These are phyloP conservation scores for Arachis monticola DNA, from an alignment of 331 rosid species.

Conservation along the genomic window DNA sequence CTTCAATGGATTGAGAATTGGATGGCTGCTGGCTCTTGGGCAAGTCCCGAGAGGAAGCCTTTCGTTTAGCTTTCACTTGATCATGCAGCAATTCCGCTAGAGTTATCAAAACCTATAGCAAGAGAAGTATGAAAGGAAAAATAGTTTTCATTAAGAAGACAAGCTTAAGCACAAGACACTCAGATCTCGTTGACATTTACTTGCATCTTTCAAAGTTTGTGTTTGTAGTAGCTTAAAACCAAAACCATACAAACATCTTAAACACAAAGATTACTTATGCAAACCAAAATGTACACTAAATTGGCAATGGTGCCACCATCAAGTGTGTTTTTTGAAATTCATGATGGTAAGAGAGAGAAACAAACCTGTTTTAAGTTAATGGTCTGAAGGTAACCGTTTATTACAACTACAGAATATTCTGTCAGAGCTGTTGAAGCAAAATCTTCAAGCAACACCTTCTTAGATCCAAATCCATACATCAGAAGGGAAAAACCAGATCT, in stretches of 20 bases:
- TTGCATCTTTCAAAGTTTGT: not conserved
- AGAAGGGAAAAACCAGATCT: slow-evolving; percentile 83
- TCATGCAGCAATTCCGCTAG: slow-evolving; percentile 77
- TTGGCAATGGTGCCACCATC: not conserved
- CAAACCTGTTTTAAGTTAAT: slow-evolving; percentile 83
- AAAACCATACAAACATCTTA: not conserved
- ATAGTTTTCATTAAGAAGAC: not conserved
- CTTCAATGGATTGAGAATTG: slow-evolving; percentile 76
- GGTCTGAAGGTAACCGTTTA: slow-evolving; percentile 90
- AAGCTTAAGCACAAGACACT: slow-evolving; percentile 15
- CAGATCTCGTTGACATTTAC: slow-evolving; percentile 14
- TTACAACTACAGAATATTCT: slow-evolving; percentile 74
- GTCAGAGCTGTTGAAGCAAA: slow-evolving; percentile 73
- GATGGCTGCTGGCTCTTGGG: slow-evolving; percentile 62
- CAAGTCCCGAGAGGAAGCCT: slow-evolving; percentile 44
- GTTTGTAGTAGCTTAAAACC: not conserved
- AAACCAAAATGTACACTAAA: not conserved
- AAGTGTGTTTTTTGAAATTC: not conserved
- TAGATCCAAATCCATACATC: slow-evolving; percentile 98
- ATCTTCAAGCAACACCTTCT: slow-evolving; percentile 85
- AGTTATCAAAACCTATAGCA: slow-evolving; percentile 65
- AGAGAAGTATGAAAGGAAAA: slow-evolving; percentile 14
- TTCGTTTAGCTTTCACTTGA: slow-evolving; percentile 64
- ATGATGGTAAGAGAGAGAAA: not conserved
- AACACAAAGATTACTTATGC: not conserved